Evolutionary conservation across 2,329 filamentous ascomycete species (phyloP).

Genomic region (Arthrobotrys pseudoclavata): DNA sequence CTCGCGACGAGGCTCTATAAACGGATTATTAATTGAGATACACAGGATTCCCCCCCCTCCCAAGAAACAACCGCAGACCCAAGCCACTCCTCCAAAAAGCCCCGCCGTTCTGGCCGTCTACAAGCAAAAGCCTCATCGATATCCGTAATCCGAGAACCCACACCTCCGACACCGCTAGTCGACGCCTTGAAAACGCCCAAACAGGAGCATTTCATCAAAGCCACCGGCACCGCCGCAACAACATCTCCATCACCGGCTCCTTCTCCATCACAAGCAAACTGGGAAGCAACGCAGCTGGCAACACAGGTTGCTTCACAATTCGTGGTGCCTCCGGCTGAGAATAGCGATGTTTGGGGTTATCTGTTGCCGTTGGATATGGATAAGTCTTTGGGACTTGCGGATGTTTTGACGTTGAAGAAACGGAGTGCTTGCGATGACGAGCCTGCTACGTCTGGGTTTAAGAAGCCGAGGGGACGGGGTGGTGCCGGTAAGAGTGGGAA

Average conservation of each 20-base stretch:
- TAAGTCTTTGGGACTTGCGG: conserved; percentile 69
- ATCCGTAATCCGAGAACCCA: conserved; percentile 71
- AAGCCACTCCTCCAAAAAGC: conserved; percentile 76
- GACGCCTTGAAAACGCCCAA: conserved; percentile 67
- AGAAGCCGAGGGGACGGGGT: conserved; percentile 68
- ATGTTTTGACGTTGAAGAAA: conserved; percentile 80
- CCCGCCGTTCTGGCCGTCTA: conserved; percentile 81
- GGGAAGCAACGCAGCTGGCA: conserved; percentile 60
- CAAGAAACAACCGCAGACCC: conserved; percentile 32
- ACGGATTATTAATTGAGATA: conserved; percentile 10
- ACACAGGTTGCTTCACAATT: conserved; percentile 87
- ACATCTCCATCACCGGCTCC: conserved; percentile 73
- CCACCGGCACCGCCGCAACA: conserved; percentile 74
- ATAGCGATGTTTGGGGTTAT: conserved; percentile 89
- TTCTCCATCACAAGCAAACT: conserved; percentile 72
- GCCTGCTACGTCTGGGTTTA: conserved; percentile 67
- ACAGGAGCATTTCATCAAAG: conserved; percentile 72
- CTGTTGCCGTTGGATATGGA: conserved; percentile 82
- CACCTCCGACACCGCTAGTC: conserved; percentile 83
- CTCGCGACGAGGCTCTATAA: not conserved
- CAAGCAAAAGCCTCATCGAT: conserved; percentile 71
- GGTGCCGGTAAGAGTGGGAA: conserved; percentile 72
- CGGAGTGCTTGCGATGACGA: conserved; percentile 78
- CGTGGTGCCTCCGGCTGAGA: conserved; percentile 78
- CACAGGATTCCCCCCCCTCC: conserved; percentile 49